Evolutionary conservation across 2,329 filamentous ascomycete genomes (phyloP), one percentile per base, ranked within the genome.

Genomic region (Cytospora chrysosperma): DNA sequence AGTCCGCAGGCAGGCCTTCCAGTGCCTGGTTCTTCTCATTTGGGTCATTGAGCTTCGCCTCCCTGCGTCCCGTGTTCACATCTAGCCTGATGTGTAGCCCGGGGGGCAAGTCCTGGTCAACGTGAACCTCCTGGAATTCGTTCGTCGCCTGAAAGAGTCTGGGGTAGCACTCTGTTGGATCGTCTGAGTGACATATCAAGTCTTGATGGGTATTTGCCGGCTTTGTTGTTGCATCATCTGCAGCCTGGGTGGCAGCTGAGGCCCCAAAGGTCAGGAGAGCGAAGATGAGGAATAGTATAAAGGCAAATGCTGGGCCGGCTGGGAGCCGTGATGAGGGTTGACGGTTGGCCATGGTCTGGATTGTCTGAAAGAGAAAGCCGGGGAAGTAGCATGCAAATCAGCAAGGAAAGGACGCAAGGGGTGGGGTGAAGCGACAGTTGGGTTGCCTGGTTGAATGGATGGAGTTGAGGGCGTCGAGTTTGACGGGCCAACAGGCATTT

Each of bases 1-100:
- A 77, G 63, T 87, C 82, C 7, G 82, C 77, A 1, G 82, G 79
- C 2, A 85, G 70, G n/a, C 81, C 82, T 37, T 81, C 78, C 0
- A 85, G 74, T 0, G 76, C 76, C 19, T 79, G 72, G 56, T 79
- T 75, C 21, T 74, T 71, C 67, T 88, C 85, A 15, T 77, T 77
- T 0, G 85, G 85, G 21, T 87, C 79, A 72, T 90, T 85, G 66
- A 90, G 78, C 70, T 88, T 88, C 68, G 88, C 88, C 72, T 89
- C 86, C 68, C 85, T 88, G 68, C 80, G 69, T 26, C 88, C 88
- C 0, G 86, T 87, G 68, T 81, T 80, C 54, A 91, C 79, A 70
- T 91, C 85, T 61, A 91, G 75, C 47, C 87, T 83, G 58, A 90
- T 81, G 71, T 91, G 88, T 5, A 91, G 80, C 7, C 88, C 88